Evolutionary conservation across 163 green algal species (phyloP).

Genomic region (Scenedesmus sp.): DNA sequence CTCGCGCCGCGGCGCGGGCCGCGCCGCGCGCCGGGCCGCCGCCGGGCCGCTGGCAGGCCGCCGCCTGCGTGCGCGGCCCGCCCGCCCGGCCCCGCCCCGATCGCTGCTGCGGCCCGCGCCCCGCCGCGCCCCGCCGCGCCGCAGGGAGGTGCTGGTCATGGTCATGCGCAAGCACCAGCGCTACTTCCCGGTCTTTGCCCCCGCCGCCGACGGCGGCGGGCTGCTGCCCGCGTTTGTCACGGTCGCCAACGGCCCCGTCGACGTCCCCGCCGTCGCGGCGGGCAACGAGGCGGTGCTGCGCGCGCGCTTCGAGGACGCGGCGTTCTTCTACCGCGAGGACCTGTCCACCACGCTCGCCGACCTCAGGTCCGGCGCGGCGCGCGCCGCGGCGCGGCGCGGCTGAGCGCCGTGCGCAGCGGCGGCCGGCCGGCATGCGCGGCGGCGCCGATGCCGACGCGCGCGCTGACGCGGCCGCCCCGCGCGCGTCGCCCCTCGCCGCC

Average conservation of each 20-base stretch:
- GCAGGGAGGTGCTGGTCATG: constrained; percentile 93
- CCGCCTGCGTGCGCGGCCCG: not conserved
- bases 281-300: constrained; percentile 92
- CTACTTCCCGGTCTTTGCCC: constrained; percentile 95
- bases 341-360: constrained; percentile 75
- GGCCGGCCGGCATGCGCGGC: too few relatives aligned
- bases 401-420: too few relatives aligned
- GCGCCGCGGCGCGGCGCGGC: too few relatives aligned
- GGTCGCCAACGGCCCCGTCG: constrained; percentile 91
- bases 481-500: too few relatives aligned
- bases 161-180: constrained; percentile 99
- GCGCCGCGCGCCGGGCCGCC: too few relatives aligned
- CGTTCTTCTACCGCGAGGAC: constrained; percentile 97
- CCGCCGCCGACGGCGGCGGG: constrained; percentile 42
- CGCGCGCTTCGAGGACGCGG: constrained; percentile 95
- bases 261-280: constrained; percentile 65
- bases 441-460: too few relatives aligned
- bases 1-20: too few relatives aligned
- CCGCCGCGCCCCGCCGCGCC: too few relatives aligned
- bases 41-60: not conserved
- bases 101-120: too few relatives aligned
- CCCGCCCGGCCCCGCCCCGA: not conserved
- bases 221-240: constrained; percentile 95
- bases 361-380: constrained; percentile 51
- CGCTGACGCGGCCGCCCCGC: too few relatives aligned